Conservation (phyloP, 2,329 filamentous ascomycete species). For the Botrytis cinerea region DNA sequence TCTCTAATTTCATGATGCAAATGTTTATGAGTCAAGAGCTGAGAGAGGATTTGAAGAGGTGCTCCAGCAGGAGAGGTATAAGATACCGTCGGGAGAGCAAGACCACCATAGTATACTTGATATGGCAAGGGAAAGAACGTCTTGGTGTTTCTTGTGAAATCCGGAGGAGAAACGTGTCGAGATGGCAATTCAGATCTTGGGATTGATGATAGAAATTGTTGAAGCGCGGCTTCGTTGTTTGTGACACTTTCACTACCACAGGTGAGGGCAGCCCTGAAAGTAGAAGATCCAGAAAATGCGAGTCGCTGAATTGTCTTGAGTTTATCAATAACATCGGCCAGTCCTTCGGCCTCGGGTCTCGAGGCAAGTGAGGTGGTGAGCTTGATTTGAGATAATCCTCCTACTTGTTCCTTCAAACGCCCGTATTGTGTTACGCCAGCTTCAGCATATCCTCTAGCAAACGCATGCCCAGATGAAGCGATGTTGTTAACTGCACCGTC, state of each 20-base stretch:
- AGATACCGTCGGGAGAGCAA: slow-evolving; percentile 79
- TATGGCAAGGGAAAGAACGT: slow-evolving; percentile 94
- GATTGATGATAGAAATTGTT: slow-evolving; percentile 67
- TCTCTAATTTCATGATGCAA: slow-evolving; percentile 97
- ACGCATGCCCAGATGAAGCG: slow-evolving; percentile 85
- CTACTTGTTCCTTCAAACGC: slow-evolving; percentile 78
- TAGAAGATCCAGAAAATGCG: slow-evolving; percentile 66
- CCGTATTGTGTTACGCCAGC: slow-evolving; percentile 73
- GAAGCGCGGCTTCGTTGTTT: slow-evolving; percentile 70
- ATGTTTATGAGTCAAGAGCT: slow-evolving; percentile 93
- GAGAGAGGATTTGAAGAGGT: slow-evolving; percentile 82
- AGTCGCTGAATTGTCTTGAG: slow-evolving; percentile 83
- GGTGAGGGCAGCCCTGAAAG: slow-evolving; percentile 78
- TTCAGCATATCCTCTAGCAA: slow-evolving; percentile 80
- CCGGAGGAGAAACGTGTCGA: slow-evolving; percentile 41
- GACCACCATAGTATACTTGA: slow-evolving; percentile 91
- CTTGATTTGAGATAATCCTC: slow-evolving; percentile 87
- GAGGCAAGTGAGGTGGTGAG: slow-evolving; percentile 77
- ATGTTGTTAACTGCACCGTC: slow-evolving; percentile 91
- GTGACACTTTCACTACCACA: slow-evolving; percentile 74
- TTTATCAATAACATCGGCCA: slow-evolving; percentile 76
- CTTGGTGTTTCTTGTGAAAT: slow-evolving; percentile 57
- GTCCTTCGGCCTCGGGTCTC: slow-evolving; percentile 66
- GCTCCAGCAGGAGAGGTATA: slow-evolving; percentile 77
- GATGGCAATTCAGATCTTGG: slow-evolving; percentile 49